These are phyloP conservation scores for Stagonosporopsis tanaceti DNA, from an alignment of 2,329 filamentous ascomycete species.

Conservation along the genomic window DNA sequence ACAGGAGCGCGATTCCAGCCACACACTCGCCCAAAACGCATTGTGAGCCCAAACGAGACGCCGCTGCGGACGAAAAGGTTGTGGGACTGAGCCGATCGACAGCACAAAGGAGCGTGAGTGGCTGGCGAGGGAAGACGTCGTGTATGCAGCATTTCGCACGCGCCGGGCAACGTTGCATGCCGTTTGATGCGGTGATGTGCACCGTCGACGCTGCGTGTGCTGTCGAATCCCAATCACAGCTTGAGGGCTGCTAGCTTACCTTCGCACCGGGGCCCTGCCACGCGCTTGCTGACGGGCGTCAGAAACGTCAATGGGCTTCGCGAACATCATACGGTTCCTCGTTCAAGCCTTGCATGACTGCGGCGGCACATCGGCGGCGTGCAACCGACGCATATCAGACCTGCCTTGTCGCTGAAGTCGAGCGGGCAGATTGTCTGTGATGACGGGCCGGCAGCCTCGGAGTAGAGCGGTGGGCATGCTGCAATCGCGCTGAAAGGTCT, in stretches of 20 bases:
- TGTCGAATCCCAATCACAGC: constrained; percentile 6
- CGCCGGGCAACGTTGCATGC: constrained; percentile 10
- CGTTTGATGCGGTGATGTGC: constrained; percentile 2
- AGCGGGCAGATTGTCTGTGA: background rate
- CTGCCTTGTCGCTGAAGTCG: background rate
- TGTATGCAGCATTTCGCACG: constrained; percentile 15
- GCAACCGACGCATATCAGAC: constrained; percentile 2
- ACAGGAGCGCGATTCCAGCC: constrained; percentile 2
- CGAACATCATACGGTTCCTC: constrained; percentile 17
- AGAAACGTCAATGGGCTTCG: constrained; percentile 17
- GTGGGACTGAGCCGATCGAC: constrained; percentile 11
- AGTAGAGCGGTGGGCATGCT: constrained; percentile 5
- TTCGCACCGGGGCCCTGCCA: constrained; percentile 11
- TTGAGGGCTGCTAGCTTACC: constrained; percentile 12
- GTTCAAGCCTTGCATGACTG: constrained; percentile 11
- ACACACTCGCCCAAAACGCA: constrained; percentile 13
- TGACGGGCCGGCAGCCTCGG: background rate
- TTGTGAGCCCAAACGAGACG: background rate
- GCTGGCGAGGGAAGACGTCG: background rate
- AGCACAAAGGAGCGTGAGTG: background rate
- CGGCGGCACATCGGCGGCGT: constrained; percentile 11
- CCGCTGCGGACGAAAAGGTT: background rate
- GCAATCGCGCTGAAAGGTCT: background rate
- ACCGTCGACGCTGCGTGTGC: background rate
- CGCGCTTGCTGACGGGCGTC: constrained; percentile 14